phyloP scores from a whole-genome alignment of 176 grass and related monocot genomes.

The Panicum miliaceum region DNA sequence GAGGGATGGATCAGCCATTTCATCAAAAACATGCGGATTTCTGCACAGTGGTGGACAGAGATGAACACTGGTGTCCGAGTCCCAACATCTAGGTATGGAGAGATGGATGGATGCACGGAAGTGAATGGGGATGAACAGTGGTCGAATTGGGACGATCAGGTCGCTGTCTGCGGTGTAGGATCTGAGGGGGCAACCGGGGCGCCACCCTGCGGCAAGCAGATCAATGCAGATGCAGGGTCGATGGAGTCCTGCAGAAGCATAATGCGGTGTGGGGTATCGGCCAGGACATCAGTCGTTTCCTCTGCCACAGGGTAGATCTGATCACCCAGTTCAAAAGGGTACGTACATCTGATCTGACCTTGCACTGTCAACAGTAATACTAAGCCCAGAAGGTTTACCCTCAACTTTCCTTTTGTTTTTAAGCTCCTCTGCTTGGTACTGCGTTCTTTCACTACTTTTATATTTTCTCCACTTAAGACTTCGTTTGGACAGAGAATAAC shows the following conservation, averaged over 20 bases:
- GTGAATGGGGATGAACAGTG: not conserved
- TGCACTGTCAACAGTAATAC: not conserved
- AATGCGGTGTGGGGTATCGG: not conserved
- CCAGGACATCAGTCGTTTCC: not conserved
- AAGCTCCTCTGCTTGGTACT: not conserved
- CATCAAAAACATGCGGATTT: too few species aligned
- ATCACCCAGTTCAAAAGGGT: too few species aligned
- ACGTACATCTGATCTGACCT: not conserved
- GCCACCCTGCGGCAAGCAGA: not conserved
- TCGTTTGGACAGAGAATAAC: too few species aligned
- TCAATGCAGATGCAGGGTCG: not conserved
- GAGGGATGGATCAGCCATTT: not conserved
- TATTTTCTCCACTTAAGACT: too few species aligned
- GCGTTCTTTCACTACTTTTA: not conserved
- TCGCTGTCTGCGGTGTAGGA: conserved; percentile 28
- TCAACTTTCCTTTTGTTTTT: not conserved
- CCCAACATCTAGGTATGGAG: not conserved
- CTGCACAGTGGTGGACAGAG: too few species aligned
- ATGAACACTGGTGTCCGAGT: too few species aligned
- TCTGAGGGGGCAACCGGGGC: conserved; percentile 11
- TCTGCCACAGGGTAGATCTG: not conserved
- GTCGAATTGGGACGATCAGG: not conserved
- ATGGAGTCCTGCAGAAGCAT: not conserved
- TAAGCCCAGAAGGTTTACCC: not conserved
- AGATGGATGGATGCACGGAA: not conserved